Conservation (phyloP, 148 eudicot genomes). For the Chenopodium berlandieri region DNA sequence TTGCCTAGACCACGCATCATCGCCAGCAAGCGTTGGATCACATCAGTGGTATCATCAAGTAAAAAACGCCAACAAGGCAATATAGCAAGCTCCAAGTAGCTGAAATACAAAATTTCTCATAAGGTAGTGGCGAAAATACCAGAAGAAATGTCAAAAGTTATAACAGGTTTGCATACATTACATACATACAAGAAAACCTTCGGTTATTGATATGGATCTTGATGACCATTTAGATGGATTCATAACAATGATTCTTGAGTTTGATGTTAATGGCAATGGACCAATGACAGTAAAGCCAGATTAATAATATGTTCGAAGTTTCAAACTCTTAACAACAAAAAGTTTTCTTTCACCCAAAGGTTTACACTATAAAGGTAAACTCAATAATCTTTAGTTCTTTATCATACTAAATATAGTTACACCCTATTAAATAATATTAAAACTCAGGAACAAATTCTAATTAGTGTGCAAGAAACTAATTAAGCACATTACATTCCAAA, state of each 20-base stretch:
- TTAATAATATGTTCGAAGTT: neutral
- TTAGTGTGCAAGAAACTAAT: neutral
- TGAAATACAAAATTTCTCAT: conserved; percentile 24
- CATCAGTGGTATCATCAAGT: conserved; percentile 37
- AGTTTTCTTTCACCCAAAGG: no score
- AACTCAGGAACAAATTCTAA: neutral
- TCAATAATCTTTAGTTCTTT: no score
- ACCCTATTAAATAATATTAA: neutral
- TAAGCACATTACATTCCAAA: neutral
- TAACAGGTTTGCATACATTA: neutral
- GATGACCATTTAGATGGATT: neutral
- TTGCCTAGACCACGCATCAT: conserved; percentile 81
- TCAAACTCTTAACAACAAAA: no score
- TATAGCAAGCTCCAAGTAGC: conserved; percentile 78
- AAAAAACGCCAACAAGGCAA: conserved; percentile 76
- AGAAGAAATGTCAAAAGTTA: neutral
- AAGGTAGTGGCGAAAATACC: conserved; percentile 11
- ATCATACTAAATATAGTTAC: no score
- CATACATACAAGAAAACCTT: neutral
- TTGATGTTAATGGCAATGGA: neutral
- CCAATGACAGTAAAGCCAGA: no score
- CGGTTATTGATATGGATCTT: neutral
- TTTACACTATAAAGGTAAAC: no score
- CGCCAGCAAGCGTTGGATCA: conserved; percentile 54
- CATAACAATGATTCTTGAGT: neutral